Conservation (phyloP, 2,329 filamentous ascomycete genomes). For the Talaromyces sp. region DNA sequence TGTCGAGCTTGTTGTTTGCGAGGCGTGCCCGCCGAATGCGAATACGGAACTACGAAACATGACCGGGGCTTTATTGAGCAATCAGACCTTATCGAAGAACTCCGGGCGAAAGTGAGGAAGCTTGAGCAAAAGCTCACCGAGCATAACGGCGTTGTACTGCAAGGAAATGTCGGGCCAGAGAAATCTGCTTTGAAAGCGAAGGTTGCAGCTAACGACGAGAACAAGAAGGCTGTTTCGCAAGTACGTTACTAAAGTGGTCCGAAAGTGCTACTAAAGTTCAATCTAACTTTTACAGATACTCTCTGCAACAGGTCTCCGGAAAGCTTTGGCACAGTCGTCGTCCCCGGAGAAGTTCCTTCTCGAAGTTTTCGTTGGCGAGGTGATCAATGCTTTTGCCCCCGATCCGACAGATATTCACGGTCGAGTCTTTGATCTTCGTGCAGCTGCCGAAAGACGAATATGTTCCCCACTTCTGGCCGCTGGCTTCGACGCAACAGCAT, state of each 20-base stretch:
- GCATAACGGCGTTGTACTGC: neutral
- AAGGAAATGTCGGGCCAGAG: neutral
- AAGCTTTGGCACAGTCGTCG: slow-evolving; percentile 20
- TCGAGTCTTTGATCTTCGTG: slow-evolving; percentile 25
- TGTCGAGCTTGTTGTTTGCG: slow-evolving; percentile 31
- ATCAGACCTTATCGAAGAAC: slow-evolving; percentile 27
- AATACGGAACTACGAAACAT: slow-evolving; percentile 30
- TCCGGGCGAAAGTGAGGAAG: slow-evolving; percentile 23
- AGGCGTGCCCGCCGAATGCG: slow-evolving; percentile 30
- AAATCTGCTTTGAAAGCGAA: neutral
- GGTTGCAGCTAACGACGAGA: neutral
- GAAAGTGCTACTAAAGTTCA: neutral
- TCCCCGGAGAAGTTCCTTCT: slow-evolving; percentile 21
- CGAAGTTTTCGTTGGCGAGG: slow-evolving; percentile 26
- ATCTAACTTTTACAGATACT: neutral
- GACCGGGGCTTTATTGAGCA: slow-evolving; percentile 32
- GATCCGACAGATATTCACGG: slow-evolving; percentile 17
- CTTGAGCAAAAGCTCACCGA: slow-evolving; percentile 24
- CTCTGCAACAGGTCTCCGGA: slow-evolving; percentile 17
- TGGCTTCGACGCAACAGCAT: slow-evolving; percentile 26
- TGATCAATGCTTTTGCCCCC: slow-evolving; percentile 27
- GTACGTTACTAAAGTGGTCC: neutral
- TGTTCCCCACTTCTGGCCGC: slow-evolving; percentile 25
- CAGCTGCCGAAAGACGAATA: slow-evolving; percentile 26
- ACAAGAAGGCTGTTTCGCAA: neutral